phyloP scores from a whole-genome alignment of 805 yeast species.

The Komagataella ulmi region DNA sequence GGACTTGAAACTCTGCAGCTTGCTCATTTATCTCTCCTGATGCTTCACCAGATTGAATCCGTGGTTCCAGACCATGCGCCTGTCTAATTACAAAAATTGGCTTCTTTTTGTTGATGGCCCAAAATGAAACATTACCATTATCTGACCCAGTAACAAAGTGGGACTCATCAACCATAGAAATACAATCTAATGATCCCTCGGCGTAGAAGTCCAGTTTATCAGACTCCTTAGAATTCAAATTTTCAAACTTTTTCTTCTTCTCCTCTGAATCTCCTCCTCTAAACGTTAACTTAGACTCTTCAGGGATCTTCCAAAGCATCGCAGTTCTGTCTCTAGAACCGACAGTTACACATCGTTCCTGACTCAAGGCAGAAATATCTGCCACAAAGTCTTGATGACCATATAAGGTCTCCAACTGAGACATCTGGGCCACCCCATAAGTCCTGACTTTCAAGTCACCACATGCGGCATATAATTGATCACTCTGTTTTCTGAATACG shows the following conservation, averaged over 20 bases:
- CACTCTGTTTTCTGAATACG: slow-evolving; percentile 67
- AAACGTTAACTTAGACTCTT: slow-evolving; percentile 86
- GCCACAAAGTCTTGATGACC: slow-evolving; percentile 91
- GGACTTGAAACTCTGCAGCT: slow-evolving; percentile 35
- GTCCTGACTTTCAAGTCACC: slow-evolving; percentile 87
- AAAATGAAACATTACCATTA: slow-evolving; percentile 78
- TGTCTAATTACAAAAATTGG: slow-evolving; percentile 56
- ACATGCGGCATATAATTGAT: slow-evolving; percentile 84
- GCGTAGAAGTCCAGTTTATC: slow-evolving; percentile 23
- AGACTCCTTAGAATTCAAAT: slow-evolving; percentile 11
- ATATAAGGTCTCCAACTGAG: slow-evolving; percentile 81
- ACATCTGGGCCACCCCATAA: slow-evolving; percentile 70
- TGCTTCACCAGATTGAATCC: slow-evolving; percentile 30
- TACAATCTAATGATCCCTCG: slow-evolving; percentile 88
- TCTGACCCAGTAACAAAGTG: slow-evolving; percentile 93
- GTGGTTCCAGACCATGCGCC: slow-evolving; percentile 61
- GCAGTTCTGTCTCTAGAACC: slow-evolving; percentile 94
- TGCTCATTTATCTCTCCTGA: slow-evolving; percentile 33
- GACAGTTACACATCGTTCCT: slow-evolving; percentile 90
- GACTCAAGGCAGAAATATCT: slow-evolving; percentile 68
- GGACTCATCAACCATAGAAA: slow-evolving; percentile 82
- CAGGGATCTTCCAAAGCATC: slow-evolving; percentile 93
- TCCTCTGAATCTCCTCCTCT: slow-evolving; percentile 69
- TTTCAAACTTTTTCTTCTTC: slow-evolving; percentile 20
- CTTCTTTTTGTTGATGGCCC: slow-evolving; percentile 87